Conservation (phyloP, 345 rosid genomes). For the Litchi chinensis region DNA sequence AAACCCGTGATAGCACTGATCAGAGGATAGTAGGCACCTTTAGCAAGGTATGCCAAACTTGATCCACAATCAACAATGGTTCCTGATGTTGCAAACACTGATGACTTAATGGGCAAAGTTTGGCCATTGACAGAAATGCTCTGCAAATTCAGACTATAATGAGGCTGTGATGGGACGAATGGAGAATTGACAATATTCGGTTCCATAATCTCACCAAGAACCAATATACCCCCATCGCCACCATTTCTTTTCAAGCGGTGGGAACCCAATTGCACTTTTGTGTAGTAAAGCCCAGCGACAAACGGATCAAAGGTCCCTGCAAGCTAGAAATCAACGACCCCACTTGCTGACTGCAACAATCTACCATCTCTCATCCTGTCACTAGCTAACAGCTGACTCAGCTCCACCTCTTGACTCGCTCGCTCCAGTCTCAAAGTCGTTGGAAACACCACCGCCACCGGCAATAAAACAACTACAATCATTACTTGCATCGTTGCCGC, state of each 20-base stretch:
- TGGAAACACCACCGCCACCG: slow-evolving; percentile 48
- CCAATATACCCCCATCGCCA: slow-evolving; percentile 85
- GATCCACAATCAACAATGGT: slow-evolving; percentile 96
- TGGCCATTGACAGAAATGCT: slow-evolving; percentile 84
- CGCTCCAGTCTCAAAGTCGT: slow-evolving; percentile 60
- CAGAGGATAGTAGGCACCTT: slow-evolving; percentile 67
- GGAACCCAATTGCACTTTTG: no score
- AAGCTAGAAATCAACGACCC: slow-evolving; percentile 77
- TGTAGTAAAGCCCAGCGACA: slow-evolving; percentile 55
- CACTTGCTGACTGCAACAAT: slow-evolving; percentile 63
- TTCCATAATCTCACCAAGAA: slow-evolving; percentile 88
- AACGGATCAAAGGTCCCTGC: slow-evolving; percentile 82
- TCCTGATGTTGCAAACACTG: slow-evolving; percentile 79
- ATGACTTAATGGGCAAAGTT: slow-evolving; percentile 60
- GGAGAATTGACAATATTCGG: slow-evolving; percentile 91
- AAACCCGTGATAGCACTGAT: slow-evolving; percentile 63
- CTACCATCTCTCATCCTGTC: slow-evolving; percentile 79
- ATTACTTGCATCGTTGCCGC: slow-evolving; percentile 22
- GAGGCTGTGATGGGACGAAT: slow-evolving; percentile 89
- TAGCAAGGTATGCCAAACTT: slow-evolving; percentile 89
- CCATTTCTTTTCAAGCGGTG: slow-evolving; percentile 86
- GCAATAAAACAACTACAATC: slow-evolving; percentile 25
- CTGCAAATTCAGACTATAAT: slow-evolving; percentile 86
- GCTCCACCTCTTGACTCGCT: slow-evolving; percentile 47
- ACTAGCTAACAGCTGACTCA: slow-evolving; percentile 61